A percentile compares a stretch with the other conserved stretches of the same genome.
These are phyloP conservation scores for Babesia divergens DNA, from an alignment of 169 alveolate species.

Conservation along the genomic window DNA sequence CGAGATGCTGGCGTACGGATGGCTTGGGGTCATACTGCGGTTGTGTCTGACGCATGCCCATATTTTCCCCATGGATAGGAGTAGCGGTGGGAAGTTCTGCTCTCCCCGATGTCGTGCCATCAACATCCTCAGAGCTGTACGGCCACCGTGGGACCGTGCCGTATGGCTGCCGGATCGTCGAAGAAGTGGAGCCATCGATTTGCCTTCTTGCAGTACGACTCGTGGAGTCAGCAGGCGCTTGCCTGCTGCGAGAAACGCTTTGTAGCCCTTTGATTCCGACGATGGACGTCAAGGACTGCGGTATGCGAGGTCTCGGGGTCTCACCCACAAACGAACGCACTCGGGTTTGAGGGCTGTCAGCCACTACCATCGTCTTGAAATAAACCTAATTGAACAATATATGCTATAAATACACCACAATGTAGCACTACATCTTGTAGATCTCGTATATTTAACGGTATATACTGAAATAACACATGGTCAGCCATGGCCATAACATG, in stretches of 20 bases:
- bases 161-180: not conserved
- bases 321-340: slow-evolving; percentile 32
- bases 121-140: not conserved
- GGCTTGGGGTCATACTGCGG: not conserved
- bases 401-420: too few relatives aligned
- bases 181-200: not conserved
- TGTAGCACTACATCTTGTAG: too few relatives aligned
- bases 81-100: slow-evolving; percentile 1
- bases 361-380: not conserved
- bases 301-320: slow-evolving; percentile 29
- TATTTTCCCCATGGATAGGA: not conserved
- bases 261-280: not conserved
- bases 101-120: not conserved
- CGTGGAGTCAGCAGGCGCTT: not conserved
- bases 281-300: not conserved
- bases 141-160: slow-evolving; percentile 37
- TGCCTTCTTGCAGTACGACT: not conserved
- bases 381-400: too few relatives aligned
- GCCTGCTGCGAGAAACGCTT: not conserved
- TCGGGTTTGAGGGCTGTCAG: slow-evolving; percentile 22
- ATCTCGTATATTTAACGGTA: too few relatives aligned
- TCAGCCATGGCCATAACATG: too few relatives aligned
- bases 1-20: slow-evolving; percentile 4
- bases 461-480: too few relatives aligned
- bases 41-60: not conserved